Evolutionary conservation across 2,329 filamentous ascomycete species (phyloP), one percentile per base, ranked within the genome.

Genomic region (Stagonosporopsis chrysanthemi): DNA sequence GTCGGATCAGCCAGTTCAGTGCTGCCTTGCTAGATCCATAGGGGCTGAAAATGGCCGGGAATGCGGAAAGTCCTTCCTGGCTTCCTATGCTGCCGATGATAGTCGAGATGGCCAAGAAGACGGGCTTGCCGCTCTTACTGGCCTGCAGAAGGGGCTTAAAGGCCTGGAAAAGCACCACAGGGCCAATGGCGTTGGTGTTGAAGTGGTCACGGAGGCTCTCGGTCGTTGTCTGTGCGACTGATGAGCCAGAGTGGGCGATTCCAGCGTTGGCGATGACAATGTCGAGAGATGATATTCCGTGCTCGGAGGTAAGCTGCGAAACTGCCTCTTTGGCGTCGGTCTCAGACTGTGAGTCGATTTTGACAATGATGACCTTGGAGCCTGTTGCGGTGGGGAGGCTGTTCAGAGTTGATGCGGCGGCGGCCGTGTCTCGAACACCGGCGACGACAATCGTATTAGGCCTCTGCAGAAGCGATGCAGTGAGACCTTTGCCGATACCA

Each of bases 281-380:
- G 15, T 47, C 44, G 8, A 47, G 2, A 8, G 44, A 47, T 7
- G 44, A 38, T 15, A 47, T 47, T 22, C 22, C 33, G n/a, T 47
- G 44, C 23, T 47, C 22, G 1, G 44, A 38, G 14, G 8, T 19
- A 23, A 47, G 44, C 23, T 26, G 33, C 14, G 31, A 47, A 3
- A 38, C 33, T 11, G 44, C 44, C 28, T 47, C 44, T 47, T 47
- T 47, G 3, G 44, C 31, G 44, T 47, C 44, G 14, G 44, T 47
- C 8, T 47, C 31, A 17, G 31, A 47, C 19, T 47, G 19, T 3
- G 33, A 36, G 23, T 47, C 44, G 8, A 47, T 24, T 33, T 47
- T 47, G 2, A 47, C 44, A 19, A 47, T 19, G 12, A 47, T 12
- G 5, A 47, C 22, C 15, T 28, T 38, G 14, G 44, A 47, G 6